A percentile compares a stretch with the other conserved stretches of the same genome.
Conservation (phyloP, 1,284 basidiomycete species). For the Exobasidium rhododendri region DNA sequence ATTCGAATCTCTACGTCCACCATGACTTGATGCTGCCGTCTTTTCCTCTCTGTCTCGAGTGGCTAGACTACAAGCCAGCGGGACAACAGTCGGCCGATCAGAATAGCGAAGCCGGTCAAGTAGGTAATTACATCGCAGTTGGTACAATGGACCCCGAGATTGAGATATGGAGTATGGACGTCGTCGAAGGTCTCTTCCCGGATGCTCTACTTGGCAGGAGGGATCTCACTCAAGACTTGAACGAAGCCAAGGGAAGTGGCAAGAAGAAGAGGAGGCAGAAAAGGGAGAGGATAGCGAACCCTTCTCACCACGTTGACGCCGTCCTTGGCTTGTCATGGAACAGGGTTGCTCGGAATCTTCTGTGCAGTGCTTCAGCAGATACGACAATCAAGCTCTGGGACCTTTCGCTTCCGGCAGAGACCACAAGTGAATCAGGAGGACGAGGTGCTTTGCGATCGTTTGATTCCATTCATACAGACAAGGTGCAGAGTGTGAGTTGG, state of each 20-base stretch:
- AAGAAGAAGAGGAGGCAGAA: slow-evolving; percentile 73
- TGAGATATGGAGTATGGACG: slow-evolving; percentile 95
- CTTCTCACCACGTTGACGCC: slow-evolving; percentile 83
- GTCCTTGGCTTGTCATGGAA: slow-evolving; percentile 93
- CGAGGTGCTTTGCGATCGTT: slow-evolving; percentile 75
- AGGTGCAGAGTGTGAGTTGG: slow-evolving; percentile 98
- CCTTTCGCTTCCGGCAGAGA: slow-evolving; percentile 62
- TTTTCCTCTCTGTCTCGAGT: slow-evolving; percentile 97
- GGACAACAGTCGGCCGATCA: slow-evolving; percentile 24
- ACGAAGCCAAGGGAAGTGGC: slow-evolving; percentile 44
- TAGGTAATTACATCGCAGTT: slow-evolving; percentile 91
- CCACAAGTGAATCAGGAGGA: slow-evolving; percentile 7
- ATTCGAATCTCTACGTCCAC: slow-evolving; percentile 81
- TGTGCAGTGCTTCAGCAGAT: slow-evolving; percentile 90
- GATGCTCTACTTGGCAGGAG: slow-evolving; percentile 84
- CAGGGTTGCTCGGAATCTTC: slow-evolving; percentile 76
- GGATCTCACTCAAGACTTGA: slow-evolving; percentile 51
- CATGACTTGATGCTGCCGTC: slow-evolving; percentile 97
- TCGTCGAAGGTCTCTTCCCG: slow-evolving; percentile 91
- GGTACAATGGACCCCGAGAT: slow-evolving; percentile 97
- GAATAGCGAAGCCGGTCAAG: slow-evolving; percentile 55
- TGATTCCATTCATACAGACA: slow-evolving; percentile 77
- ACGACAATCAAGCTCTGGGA: slow-evolving; percentile 98
- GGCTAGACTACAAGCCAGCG: slow-evolving; percentile 87
- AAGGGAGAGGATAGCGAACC: slow-evolving; percentile 67